Conservation (phyloP, 2,329 filamentous ascomycete species). For the Penicillium sp. region DNA sequence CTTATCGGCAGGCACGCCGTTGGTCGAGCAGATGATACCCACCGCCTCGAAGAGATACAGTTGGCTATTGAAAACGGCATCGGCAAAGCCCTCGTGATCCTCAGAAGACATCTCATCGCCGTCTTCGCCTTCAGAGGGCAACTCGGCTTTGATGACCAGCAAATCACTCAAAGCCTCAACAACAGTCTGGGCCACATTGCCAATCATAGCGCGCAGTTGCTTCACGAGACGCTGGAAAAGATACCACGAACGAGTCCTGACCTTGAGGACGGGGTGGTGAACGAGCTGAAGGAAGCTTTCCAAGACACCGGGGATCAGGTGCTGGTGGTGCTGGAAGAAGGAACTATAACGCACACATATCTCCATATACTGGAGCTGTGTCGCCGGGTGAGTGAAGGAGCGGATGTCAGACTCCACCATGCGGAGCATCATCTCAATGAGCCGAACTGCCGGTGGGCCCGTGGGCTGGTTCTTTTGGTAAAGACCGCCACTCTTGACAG, state of each 20-base stretch:
- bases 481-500: conserved; percentile 81
- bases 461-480: conserved; percentile 80
- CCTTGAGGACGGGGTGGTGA: conserved; percentile 80
- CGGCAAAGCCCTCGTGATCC: conserved; percentile 82
- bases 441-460: conserved; percentile 69
- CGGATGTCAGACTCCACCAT: conserved; percentile 91
- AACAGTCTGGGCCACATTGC: conserved; percentile 83
- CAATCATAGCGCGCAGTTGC: conserved; percentile 75
- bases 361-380: conserved; percentile 96
- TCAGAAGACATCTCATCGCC: conserved; percentile 95
- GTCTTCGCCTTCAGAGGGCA: conserved; percentile 67
- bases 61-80: conserved; percentile 85
- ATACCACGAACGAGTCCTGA: conserved; percentile 92
- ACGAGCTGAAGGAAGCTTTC: conserved; percentile 88
- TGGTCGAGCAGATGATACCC: conserved; percentile 82
- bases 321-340: conserved; percentile 81
- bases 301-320: conserved; percentile 77
- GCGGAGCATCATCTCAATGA: conserved; percentile 88
- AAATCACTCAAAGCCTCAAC: conserved; percentile 87
- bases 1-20: conserved; percentile 71
- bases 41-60: conserved; percentile 92
- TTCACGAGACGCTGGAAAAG: conserved; percentile 90
- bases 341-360: conserved; percentile 90
- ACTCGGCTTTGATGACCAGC: conserved; percentile 82
- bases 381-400: conserved; percentile 80